Conservation (phyloP, 768 basidiomycete genomes). For the Jaapia argillacea region DNA sequence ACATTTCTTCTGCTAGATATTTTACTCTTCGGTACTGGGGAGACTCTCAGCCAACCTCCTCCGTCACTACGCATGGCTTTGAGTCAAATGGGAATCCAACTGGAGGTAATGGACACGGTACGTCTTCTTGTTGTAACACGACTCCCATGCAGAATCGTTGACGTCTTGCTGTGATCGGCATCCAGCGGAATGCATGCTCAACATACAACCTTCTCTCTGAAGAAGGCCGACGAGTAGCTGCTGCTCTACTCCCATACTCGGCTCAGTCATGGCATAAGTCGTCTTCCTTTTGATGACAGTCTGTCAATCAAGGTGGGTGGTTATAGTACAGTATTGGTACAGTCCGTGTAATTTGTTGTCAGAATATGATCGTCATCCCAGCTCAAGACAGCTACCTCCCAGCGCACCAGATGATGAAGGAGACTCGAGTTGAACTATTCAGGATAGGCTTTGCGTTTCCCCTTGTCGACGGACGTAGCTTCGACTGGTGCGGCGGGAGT, state of each 20-base stretch:
- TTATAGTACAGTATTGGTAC: too few relatives aligned
- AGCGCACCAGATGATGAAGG: too few relatives aligned
- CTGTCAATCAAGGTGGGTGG: too few relatives aligned
- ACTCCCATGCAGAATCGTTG: neutral
- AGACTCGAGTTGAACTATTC: too few relatives aligned
- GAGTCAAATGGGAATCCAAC: constrained; percentile 69
- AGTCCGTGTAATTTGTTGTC: too few relatives aligned
- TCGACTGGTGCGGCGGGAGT: too few relatives aligned
- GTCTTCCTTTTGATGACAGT: too few relatives aligned
- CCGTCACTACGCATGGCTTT: constrained; percentile 55
- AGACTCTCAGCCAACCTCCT: constrained; percentile 59
- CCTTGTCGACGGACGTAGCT: too few relatives aligned
- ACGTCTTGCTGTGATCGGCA: neutral
- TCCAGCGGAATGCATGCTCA: constrained; percentile 88
- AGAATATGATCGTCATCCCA: too few relatives aligned
- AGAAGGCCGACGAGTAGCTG: constrained; percentile 89
- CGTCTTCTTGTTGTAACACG: constrained; percentile 13
- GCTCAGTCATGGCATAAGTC: constrained; percentile 41
- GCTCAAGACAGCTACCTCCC: too few relatives aligned
- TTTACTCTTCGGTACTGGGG: constrained; percentile 81
- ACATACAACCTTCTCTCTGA: constrained; percentile 92
- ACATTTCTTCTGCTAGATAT: constrained; percentile 51
- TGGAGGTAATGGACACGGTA: constrained; percentile 87
- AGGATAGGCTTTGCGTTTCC: too few relatives aligned
- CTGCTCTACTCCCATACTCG: constrained; percentile 70